These are phyloP conservation scores for Diaporthe aspalathi DNA, from an alignment of 2,329 filamentous ascomycete genomes.

Conservation along the genomic window DNA sequence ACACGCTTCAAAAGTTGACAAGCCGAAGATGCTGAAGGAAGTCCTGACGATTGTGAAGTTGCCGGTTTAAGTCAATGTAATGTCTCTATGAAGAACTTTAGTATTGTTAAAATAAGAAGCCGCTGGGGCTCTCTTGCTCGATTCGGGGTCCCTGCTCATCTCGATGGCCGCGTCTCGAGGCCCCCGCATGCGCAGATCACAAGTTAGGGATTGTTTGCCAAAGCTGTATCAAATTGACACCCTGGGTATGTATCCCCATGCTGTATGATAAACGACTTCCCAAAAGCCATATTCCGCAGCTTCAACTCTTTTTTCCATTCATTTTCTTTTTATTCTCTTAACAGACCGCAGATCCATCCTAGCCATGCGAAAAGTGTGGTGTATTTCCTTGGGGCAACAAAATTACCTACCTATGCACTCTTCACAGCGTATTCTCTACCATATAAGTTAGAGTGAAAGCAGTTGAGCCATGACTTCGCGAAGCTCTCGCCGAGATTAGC, in stretches of 20 bases:
- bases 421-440: too few relatives aligned
- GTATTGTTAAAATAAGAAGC: not conserved
- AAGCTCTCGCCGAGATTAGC: not conserved
- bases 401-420: too few relatives aligned
- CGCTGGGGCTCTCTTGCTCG: not conserved
- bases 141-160: not conserved
- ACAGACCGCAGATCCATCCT: too few relatives aligned
- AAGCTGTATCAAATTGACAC: not conserved
- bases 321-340: too few relatives aligned
- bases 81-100: not conserved
- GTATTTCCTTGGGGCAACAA: too few relatives aligned
- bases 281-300: too few relatives aligned
- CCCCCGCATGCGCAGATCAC: not conserved
- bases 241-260: too few relatives aligned
- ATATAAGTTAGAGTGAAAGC: not conserved
- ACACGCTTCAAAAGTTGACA: too few relatives aligned
- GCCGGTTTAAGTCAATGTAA: not conserved
- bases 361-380: too few relatives aligned
- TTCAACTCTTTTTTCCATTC: too few relatives aligned
- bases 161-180: slow-evolving; percentile 33
- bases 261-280: too few relatives aligned
- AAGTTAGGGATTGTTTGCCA: not conserved
- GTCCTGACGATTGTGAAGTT: not conserved
- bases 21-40: not conserved
- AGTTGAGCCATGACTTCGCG: not conserved